Evolutionary conservation across 495 filamentous ascomycete species (phyloP), one percentile per base, ranked within the genome.

Genomic region (Xylaria cubensis): DNA sequence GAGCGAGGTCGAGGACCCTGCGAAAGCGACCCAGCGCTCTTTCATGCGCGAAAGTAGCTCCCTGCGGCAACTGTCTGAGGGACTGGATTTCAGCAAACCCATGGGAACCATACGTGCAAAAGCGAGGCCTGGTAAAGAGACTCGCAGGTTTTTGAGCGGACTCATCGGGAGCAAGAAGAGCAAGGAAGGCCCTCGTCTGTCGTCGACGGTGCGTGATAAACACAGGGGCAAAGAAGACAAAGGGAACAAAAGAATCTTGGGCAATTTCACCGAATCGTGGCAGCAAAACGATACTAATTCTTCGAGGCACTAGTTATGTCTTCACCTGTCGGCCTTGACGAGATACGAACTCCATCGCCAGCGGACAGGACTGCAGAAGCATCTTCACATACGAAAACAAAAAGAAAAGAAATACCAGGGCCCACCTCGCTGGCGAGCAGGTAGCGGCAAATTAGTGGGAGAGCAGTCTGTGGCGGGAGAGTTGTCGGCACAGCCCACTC

Each of bases 1-100:
- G 3, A 85, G 86, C 79, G 75, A 90, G 79, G 50, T 83, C 82
- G 78, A 87, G 78, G 74, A 81, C 80, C 21, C 80, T 80, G 72
- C 77, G 62, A 75, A 80, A 74, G 15, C 79, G 77, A 73, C 80
- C 81, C 74, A 84, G 80, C 76, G 79, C 76, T 66, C 85, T 78
- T 55, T 85, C 80, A 70, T 83, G 74, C 67, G 80, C 74, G 76
- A 87, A 79, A 61, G 80, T 73, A 78, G 76, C 78, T 73, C 79
- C 69, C 67, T 83, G 71, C 77, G 83, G 51, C 80, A 84, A 39
- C 76, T 82, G 73, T 73, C 84, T 64, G 77, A 79, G 29, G 80
- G 76, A 53, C 73, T 78, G 66, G 82, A 84, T 34, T 55, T 76
- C 36, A 55, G 77, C 77, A 80, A 71, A 61, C 74, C 77, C n/a